Base-by-base conservation (phyloP, 2,329 filamentous ascomycete genomes). In the Penicillium sp. region DNA sequence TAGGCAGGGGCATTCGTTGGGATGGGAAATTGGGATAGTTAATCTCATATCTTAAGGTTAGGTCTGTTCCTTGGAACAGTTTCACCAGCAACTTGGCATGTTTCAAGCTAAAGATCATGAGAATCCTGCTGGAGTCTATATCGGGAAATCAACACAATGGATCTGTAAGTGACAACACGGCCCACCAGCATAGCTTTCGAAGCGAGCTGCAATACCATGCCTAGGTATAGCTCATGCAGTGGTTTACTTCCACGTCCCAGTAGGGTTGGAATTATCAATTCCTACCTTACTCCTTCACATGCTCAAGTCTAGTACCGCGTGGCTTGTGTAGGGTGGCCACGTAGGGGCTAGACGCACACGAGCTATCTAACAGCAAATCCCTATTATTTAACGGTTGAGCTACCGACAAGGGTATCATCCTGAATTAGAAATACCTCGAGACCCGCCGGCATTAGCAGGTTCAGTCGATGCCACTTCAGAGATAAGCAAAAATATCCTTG, bases 1-100 rank as follows among this genome's bases (percentile, higher is more conserved):
- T 32, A 38, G 41, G 24, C 39, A 32, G 41, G 44, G 44, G 46
- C 40, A 44, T 44, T 52, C 43, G 46, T 55, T 57, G 52, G 46
- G 28, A 7, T 23, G 12, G 15, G 3, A 23, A 23, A 23, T 38
- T 13, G 18, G 25, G 35, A 46, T 53, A 38, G n/a, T 44, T 27
- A 39, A 29, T 39, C 40, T 38, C n/a, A 4, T 24, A 42, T 18
- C 13, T 20, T 13, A 13, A 39, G 35, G 35, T 38, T n/a, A 23
- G 20, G 45, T 8, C n/a, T 31, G 44, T 15, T 35, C 20, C 13
- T 28, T 6, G 25, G 35, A 38, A 13, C 20, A 32, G 12, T 13
- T 31, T 32, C 44, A 20, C 48, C 48, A 31, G 39, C 23, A 48
- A 18, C 20, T 7, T 27, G 6, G 25, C 25, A 27, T 7, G 6